Conservation (phyloP, 208 protist genomes). For the Plasmodiophora brassicae region DNA sequence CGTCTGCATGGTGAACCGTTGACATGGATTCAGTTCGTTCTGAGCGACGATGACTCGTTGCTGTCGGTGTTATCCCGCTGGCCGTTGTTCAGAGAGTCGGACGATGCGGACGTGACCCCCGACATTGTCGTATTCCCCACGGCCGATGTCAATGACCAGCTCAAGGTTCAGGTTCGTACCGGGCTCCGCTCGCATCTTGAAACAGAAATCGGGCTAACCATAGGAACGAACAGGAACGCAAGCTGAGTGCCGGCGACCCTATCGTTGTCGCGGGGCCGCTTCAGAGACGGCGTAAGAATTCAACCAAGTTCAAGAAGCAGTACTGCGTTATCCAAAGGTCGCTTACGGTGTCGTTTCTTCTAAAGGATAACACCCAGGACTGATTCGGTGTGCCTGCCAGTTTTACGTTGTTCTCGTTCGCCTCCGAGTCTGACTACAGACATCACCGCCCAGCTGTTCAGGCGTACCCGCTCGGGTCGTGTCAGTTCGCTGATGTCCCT, state of each 20-base stretch:
- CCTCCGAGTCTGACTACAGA: neutral
- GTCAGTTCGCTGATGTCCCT: neutral
- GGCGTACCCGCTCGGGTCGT: neutral
- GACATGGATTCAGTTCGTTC: neutral
- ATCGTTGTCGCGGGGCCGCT: neutral
- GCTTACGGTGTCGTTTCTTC: too few relatives aligned
- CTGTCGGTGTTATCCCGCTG: neutral
- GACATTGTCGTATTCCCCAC: neutral
- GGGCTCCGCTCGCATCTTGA: neutral
- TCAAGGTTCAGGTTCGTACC: neutral
- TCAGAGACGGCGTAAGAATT: neutral
- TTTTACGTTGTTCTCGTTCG: neutral
- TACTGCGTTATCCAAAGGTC: conserved; percentile 17
- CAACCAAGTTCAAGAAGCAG: conserved; percentile 26
- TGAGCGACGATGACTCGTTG: neutral
- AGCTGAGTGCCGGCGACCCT: neutral
- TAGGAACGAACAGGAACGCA: neutral
- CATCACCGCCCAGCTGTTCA: neutral
- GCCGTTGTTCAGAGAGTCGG: conserved; percentile 11
- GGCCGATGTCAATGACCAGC: neutral
- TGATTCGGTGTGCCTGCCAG: neutral
- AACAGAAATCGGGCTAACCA: too few relatives aligned
- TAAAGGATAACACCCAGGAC: too few relatives aligned
- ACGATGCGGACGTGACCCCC: neutral
- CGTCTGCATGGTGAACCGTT: neutral